These are phyloP conservation scores for Collybiopsis luxurians DNA, from an alignment of 768 basidiomycete genomes.

Conservation along the genomic window DNA sequence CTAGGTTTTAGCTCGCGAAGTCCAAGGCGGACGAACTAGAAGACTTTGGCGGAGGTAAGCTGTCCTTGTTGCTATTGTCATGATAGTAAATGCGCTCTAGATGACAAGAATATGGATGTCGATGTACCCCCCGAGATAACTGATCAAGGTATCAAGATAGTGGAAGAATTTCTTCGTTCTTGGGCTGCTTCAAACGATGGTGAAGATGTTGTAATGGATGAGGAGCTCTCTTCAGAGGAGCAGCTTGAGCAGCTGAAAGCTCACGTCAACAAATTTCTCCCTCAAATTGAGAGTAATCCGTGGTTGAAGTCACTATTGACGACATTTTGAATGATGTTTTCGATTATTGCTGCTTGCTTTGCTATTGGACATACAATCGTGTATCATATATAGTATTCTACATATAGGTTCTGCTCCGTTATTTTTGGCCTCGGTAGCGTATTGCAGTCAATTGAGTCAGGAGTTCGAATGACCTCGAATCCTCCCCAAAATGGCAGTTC, in stretches of 20 bases:
- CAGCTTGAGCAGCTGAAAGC: constrained; percentile 54
- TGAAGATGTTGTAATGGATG: constrained; percentile 46
- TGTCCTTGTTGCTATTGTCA: neutral
- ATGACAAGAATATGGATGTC: constrained; percentile 25
- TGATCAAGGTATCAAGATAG: constrained; percentile 76
- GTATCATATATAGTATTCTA: neutral
- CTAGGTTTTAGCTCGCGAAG: constrained; percentile 56
- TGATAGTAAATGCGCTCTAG: neutral
- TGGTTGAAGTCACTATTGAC: constrained; percentile 71
- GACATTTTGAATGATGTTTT: constrained; percentile 25
- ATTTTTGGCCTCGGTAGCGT: too few relatives aligned
- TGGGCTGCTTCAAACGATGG: constrained; percentile 56
- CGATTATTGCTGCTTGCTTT: neutral
- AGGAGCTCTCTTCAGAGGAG: constrained; percentile 30
- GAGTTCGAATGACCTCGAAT: neutral
- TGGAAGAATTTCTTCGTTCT: constrained; percentile 71
- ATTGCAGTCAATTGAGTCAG: too few relatives aligned
- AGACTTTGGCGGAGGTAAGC: constrained; percentile 64
- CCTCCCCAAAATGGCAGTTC: too few relatives aligned
- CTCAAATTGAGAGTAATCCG: constrained; percentile 70
- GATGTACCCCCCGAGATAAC: constrained; percentile 52
- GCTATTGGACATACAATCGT: neutral
- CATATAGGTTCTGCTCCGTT: too few relatives aligned
- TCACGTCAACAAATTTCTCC: constrained; percentile 63
- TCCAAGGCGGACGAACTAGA: constrained; percentile 94